A percentile compares a stretch with the other conserved stretches of the same genome.
phyloP scores from a whole-genome alignment of 495 filamentous ascomycete genomes.

The Podospora fimiseda region DNA sequence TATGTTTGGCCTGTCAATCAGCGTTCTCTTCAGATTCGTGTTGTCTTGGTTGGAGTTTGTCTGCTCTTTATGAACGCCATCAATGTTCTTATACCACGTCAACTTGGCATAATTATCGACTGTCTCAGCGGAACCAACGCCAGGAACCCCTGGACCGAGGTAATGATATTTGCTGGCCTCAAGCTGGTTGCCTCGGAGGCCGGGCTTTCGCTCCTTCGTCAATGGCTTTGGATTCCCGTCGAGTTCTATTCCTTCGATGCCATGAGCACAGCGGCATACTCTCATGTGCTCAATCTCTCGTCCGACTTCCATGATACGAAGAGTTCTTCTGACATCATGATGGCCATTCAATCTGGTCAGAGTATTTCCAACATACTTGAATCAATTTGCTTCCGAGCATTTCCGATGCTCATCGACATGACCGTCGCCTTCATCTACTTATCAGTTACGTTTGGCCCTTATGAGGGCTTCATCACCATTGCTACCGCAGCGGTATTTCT shows the following conservation, averaged over 20 bases:
- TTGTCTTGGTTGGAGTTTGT: slow-evolving; percentile 53
- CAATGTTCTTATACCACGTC: slow-evolving; percentile 59
- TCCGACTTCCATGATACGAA: slow-evolving; percentile 76
- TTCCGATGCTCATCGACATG: slow-evolving; percentile 68
- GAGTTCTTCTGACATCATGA: slow-evolving; percentile 62
- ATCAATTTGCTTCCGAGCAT: slow-evolving; percentile 57
- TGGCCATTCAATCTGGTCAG: slow-evolving; percentile 58
- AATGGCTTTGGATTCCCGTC: slow-evolving; percentile 60
- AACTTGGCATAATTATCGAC: slow-evolving; percentile 59
- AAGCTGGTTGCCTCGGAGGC: slow-evolving; percentile 51
- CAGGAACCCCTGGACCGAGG: slow-evolving; percentile 46
- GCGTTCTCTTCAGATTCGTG: slow-evolving; percentile 48
- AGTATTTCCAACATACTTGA: slow-evolving; percentile 60
- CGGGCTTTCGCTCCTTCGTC: slow-evolving; percentile 47
- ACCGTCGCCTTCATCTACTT: slow-evolving; percentile 62
- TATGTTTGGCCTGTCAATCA: slow-evolving; percentile 59
- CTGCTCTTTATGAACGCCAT: slow-evolving; percentile 55
- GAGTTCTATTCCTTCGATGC: slow-evolving; percentile 56
- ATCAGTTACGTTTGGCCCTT: slow-evolving; percentile 61
- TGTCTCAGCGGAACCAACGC: slow-evolving; percentile 37
- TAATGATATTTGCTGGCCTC: slow-evolving; percentile 49
- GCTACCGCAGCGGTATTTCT: slow-evolving; percentile 57
- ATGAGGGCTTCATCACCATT: slow-evolving; percentile 65
- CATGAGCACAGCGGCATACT: slow-evolving; percentile 60
- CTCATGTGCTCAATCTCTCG: slow-evolving; percentile 70